Base-by-base conservation (phyloP, 106 monocot species). In the Acanthochlamys bracteata region DNA sequence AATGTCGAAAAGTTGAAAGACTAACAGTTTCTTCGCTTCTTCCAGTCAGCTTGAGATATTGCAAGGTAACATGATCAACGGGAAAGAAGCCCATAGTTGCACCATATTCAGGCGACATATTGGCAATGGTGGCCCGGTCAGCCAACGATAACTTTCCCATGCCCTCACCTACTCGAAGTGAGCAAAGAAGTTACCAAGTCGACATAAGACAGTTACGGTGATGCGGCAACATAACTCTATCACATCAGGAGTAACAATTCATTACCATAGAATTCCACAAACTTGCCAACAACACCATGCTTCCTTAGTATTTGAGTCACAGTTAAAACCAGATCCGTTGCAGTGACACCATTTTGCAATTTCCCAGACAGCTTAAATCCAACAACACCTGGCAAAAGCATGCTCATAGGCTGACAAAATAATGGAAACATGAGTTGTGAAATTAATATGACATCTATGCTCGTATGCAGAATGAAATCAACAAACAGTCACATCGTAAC, bases 41-140 rank as follows among this genome's bases (percentile, higher is more conserved):
- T 55, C 93, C 93, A 43, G 93, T 94, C 67, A 94, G 55, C 41
- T 81, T 89, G 55, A 94, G 73, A 71, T 94, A 94, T 24, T 89
- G 76, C 7, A 94, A 16, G 8, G 93, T 94, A 20, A 89, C 79
- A 45, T 89, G 83, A 73, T 94, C 93, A 8, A 94, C 93, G 71
- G 93, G 93, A 70, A 94, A 94, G 83, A 94, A 94, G 10, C 93
- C 93, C 93, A 94, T 94, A 7, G 93, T 94, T 60, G 93, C 93
- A 51, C 93, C 93, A 81, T 94, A 94, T 71, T 94, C 89, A 56
- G 93, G 93, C 55, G 93, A 94, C 93, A 94, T 94, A 66, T 94
- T 89, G n/a, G 93, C 86, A 69, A 89, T 89, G 42, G 93, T 94
- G 47, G 93, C 93, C 61, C 93, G 73, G 60, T 94, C 89, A 76